Evolutionary conservation across 2,329 filamentous ascomycete species (phyloP), one percentile per base, ranked within the genome.

Genomic region (Alternaria panax): DNA sequence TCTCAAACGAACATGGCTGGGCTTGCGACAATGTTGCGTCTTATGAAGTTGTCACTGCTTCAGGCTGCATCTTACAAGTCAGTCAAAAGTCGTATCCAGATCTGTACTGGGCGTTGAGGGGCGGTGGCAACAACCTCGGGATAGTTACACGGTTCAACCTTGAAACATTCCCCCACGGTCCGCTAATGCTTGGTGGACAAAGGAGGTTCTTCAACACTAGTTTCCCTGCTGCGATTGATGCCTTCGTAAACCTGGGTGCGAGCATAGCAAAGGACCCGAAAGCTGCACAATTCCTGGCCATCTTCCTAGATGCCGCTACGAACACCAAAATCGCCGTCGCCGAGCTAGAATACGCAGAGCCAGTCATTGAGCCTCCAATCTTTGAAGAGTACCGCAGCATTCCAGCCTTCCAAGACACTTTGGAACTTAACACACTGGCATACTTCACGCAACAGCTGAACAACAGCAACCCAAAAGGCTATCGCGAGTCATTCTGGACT

Each of bases 91-190:
- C 75, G 24, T 78, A 80, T 51, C 56, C 59, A 3, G 79, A 82
- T 41, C 75, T 80, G 14, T 80, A 75, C 66, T 70, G 63, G 55
- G 75, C 75, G 1, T 66, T 79, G 7, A 70, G 76, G 25, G 77
- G 77, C 8, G 71, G 71, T 3, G 67, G 66, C 36, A 78, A 74
- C 7, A 74, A 71, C 24, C 68, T 69, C 36, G 81, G 67, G 7
- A 62, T 75, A 9, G 69, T 75, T 2, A 73, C 69, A 2, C 59
- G 50, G 2, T 71, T 72, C 63, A 54, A 59, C 2, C 43, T 68
- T 11, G 40, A 65, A 47, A 60, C 67, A 1, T 57, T 67, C 18
- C 58, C 70, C 2, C 65, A 67, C n/a, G 60, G 63, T 16, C 28
- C 45, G 4, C 46, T 51, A 3, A 62, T 62, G 59, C 47, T 59